These are phyloP conservation scores for Ceratocystis albifundus DNA, from an alignment of 2,329 filamentous ascomycete genomes.

Conservation along the genomic window DNA sequence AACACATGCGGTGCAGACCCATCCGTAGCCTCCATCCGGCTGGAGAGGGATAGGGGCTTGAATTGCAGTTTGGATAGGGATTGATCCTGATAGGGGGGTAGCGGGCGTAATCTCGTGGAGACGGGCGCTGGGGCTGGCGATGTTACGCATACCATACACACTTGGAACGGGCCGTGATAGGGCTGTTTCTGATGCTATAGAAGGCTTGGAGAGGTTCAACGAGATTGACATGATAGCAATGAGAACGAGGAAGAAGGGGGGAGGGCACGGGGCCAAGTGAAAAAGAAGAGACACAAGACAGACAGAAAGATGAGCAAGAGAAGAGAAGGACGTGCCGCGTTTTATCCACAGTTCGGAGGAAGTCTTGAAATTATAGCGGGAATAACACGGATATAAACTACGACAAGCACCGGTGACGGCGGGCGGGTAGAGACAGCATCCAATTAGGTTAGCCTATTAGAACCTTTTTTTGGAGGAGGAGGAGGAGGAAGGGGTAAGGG, in stretches of 20 bases:
- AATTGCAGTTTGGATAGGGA: neutral
- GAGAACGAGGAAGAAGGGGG: neutral
- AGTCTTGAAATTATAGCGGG: neutral
- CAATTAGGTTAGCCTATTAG: neutral
- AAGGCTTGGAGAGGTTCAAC: neutral
- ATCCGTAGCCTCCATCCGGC: conserved; percentile 50
- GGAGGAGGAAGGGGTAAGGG: too few relatives aligned
- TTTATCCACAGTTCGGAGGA: neutral
- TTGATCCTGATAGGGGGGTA: neutral
- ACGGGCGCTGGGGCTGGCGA: neutral
- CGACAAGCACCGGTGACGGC: neutral
- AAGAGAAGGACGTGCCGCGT: neutral
- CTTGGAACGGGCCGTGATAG: neutral
- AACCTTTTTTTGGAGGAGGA: too few relatives aligned
- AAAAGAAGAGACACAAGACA: neutral
- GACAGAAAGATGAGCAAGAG: neutral
- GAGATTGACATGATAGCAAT: neutral
- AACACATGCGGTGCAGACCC: conserved; percentile 34
- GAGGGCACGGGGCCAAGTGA: neutral
- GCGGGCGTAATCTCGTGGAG: neutral
- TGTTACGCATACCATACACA: neutral
- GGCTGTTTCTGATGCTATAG: neutral
- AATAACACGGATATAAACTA: neutral
- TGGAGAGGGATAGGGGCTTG: conserved; percentile 26
- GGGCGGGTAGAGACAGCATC: neutral